These are phyloP conservation scores for Mycena epipterygia DNA, from an alignment of 768 basidiomycete genomes.

Conservation along the genomic window DNA sequence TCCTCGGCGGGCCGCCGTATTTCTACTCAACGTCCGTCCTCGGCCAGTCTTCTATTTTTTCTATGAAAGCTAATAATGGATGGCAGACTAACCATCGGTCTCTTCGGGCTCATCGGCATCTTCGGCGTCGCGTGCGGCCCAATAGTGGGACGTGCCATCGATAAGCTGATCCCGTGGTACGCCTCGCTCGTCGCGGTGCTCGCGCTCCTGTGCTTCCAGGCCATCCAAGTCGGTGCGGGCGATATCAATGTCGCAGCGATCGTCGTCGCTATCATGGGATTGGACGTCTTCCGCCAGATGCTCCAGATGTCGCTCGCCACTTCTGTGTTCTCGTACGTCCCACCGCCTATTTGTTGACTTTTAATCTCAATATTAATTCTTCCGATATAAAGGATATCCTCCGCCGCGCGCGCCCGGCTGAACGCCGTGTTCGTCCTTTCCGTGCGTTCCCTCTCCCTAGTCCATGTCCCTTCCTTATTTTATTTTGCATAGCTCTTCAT, in stretches of 20 bases:
- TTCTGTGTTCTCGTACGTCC: constrained; percentile 64
- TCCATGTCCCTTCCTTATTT: neutral
- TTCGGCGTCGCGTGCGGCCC: constrained; percentile 80
- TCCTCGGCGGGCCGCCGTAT: constrained; percentile 70
- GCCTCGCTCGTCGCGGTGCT: constrained; percentile 72
- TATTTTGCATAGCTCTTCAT: constrained; percentile 65
- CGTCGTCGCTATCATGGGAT: constrained; percentile 74
- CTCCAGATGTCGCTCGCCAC: constrained; percentile 77
- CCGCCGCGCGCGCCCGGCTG: constrained; percentile 72
- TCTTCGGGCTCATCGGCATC: constrained; percentile 83
- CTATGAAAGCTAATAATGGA: neutral
- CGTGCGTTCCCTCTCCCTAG: constrained; percentile 50
- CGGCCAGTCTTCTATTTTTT: neutral
- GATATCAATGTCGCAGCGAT: constrained; percentile 80
- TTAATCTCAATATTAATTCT: neutral
- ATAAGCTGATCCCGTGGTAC: constrained; percentile 83
- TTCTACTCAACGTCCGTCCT: constrained; percentile 59
- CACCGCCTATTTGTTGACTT: neutral
- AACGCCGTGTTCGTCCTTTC: constrained; percentile 84
- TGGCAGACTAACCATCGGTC: constrained; percentile 60
- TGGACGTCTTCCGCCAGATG: constrained; percentile 83
- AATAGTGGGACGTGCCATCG: constrained; percentile 75
- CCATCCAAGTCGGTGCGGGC: constrained; percentile 77
- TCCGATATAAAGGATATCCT: constrained; percentile 50
- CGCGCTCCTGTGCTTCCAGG: constrained; percentile 64